These are phyloP conservation scores for Pichia thaimueangensis DNA, from an alignment of 805 yeast genomes.

Conservation along the genomic window DNA sequence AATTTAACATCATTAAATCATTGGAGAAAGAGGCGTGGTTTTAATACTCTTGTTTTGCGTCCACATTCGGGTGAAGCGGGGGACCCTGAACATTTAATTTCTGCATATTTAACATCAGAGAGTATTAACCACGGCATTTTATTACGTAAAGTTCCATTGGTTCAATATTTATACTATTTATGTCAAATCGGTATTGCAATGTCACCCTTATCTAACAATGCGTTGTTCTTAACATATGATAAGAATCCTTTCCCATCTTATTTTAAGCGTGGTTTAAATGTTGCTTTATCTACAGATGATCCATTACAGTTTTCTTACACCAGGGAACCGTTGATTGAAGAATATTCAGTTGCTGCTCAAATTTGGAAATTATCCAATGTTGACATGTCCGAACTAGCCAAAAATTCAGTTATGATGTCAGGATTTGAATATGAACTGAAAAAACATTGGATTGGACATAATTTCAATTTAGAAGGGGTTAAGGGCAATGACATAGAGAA, in stretches of 20 bases:
- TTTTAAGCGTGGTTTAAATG: conserved; percentile 90
- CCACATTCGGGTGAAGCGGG: conserved; percentile 99
- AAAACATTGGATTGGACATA: conserved; percentile 85
- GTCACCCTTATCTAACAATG: conserved; percentile 97
- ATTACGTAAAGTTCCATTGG: conserved; percentile 87
- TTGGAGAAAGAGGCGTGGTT: conserved; percentile 69
- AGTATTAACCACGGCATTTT: conserved; percentile 94
- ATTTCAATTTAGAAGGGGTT: conserved; percentile 52
- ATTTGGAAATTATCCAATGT: conserved; percentile 90
- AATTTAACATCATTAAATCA: conserved; percentile 81
- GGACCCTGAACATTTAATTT: conserved; percentile 92
- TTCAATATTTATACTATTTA: conserved; percentile 86
- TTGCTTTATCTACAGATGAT: conserved; percentile 93
- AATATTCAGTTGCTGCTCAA: conserved; percentile 97
- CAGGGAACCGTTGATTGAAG: conserved; percentile 94
- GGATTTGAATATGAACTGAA: conserved; percentile 89
- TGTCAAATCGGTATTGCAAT: conserved; percentile 97
- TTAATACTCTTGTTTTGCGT: conserved; percentile 86
- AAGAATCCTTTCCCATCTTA: conserved; percentile 92
- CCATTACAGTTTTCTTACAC: conserved; percentile 97
- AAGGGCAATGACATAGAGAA: conserved; percentile 86
- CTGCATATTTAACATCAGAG: conserved; percentile 83
- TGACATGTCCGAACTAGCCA: conserved; percentile 95
- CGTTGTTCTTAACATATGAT: conserved; percentile 89
- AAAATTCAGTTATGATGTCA: conserved; percentile 85